A percentile compares a stretch with the other conserved stretches of the same genome.
phyloP scores from a whole-genome alignment of 805 yeast species.

The Saccharomycopsis amapae region DNA sequence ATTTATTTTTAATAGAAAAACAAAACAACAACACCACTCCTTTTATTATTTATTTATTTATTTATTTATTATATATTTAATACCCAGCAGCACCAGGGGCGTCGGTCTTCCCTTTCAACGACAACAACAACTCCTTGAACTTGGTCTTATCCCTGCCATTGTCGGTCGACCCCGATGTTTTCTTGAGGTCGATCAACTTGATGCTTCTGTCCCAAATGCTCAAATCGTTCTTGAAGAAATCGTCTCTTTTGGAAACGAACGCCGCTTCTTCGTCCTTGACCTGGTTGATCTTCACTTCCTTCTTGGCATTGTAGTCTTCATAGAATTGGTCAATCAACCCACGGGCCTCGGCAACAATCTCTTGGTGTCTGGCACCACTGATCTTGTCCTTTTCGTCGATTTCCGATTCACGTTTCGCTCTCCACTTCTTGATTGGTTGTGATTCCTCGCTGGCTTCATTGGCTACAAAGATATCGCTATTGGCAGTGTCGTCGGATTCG shows the following conservation, averaged over 20 bases:
- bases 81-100: conserved; percentile 77
- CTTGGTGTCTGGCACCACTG: conserved; percentile 14
- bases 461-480: background rate
- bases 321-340: conserved; percentile 21
- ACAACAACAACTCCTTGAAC: conserved; percentile 56
- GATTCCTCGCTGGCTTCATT: conserved; percentile 2
- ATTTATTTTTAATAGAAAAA: no score
- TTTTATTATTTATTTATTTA: background rate
- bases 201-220: conserved; percentile 21
- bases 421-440: conserved; percentile 17
- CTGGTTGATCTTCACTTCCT: conserved; percentile 15
- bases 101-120: conserved; percentile 59
- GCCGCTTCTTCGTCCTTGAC: conserved; percentile 18
- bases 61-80: conserved; percentile 22
- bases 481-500: background rate
- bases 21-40: background rate
- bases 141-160: conserved; percentile 58
- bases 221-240: conserved; percentile 19
- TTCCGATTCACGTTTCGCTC: conserved; percentile 16
- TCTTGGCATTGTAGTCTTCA: conserved; percentile 20
- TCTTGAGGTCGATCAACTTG: conserved; percentile 20
- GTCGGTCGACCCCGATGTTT: conserved; percentile 34
- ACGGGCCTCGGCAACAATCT: conserved; percentile 16
- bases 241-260: conserved; percentile 20
- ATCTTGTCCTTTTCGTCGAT: conserved; percentile 20